phyloP scores from a whole-genome alignment of 2,329 filamentous ascomycete genomes.

The Seiridium cupressi region DNA sequence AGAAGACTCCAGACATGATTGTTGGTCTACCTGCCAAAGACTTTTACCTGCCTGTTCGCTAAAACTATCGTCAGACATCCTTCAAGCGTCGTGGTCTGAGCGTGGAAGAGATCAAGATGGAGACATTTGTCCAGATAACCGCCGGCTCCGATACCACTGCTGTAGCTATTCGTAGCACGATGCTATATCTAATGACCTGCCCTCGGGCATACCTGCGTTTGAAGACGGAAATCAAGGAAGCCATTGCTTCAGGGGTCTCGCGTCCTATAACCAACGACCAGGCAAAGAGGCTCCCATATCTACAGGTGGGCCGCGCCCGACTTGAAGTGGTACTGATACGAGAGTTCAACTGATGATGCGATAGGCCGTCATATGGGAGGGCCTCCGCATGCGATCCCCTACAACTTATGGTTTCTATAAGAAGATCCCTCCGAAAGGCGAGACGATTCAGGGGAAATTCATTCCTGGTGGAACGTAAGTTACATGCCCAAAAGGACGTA shows the following conservation, averaged over 20 bases:
- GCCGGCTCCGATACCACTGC: conserved; percentile 10
- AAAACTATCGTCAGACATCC: neutral
- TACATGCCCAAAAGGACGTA: rapidly evolving
- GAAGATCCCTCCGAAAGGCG: conserved; percentile 1
- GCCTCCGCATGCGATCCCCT: conserved; percentile 2
- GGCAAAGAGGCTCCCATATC: conserved; percentile 8
- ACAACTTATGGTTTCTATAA: conserved; percentile 7
- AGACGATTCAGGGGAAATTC: conserved; percentile 15
- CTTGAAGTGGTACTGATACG: neutral
- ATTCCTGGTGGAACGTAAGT: conserved; percentile 28
- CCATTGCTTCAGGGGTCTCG: conserved; percentile 1
- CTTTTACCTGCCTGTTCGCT: neutral
- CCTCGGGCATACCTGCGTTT: conserved; percentile 8
- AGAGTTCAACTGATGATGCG: neutral
- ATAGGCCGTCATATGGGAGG: conserved; percentile 7
- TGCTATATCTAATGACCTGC: conserved; percentile 5
- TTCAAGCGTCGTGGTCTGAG: conserved; percentile 4
- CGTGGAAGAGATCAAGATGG: neutral
- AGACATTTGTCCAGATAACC: neutral
- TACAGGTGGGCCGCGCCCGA: conserved; percentile 1
- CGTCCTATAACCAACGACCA: conserved; percentile 7
- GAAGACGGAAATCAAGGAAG: conserved; percentile 1
- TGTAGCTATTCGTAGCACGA: conserved; percentile 4
- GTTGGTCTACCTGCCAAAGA: neutral
- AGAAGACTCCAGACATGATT: conserved; percentile 4